A percentile compares a stretch with the other conserved stretches of the same genome.
These are phyloP conservation scores for Phialocephala subalpina DNA, from an alignment of 2,329 filamentous ascomycete genomes.

Conservation along the genomic window DNA sequence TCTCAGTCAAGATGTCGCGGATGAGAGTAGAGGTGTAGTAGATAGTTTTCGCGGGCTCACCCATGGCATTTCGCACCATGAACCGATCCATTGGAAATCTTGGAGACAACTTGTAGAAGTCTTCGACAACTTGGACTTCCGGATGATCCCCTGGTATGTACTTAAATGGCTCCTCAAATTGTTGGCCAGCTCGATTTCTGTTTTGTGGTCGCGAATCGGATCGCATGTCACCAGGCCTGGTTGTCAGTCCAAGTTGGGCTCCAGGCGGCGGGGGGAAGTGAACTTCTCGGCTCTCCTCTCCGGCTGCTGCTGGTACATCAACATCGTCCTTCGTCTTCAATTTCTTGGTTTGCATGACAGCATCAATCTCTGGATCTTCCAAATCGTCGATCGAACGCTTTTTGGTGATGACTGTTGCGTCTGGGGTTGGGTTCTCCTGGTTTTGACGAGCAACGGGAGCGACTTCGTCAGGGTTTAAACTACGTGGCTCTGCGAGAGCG, in stretches of 20 bases:
- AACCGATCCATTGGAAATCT: conserved; percentile 91
- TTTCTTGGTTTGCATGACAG: conserved; percentile 50
- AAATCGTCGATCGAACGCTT: conserved; percentile 48
- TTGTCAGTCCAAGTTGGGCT: conserved; percentile 41
- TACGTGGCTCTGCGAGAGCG: conserved; percentile 31
- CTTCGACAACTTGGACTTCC: conserved; percentile 78
- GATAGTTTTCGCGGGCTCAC: conserved; percentile 89
- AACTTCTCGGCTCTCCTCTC: conserved; percentile 41
- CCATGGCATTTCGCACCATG: conserved; percentile 93
- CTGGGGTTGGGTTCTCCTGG: conserved; percentile 36
- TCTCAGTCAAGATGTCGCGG: conserved; percentile 83
- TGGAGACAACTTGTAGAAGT: conserved; percentile 84
- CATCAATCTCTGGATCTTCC: conserved; percentile 33
- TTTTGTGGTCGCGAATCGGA: conserved; percentile 30
- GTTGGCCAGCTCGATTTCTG: conserved; percentile 51
- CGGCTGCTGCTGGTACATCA: conserved; percentile 34
- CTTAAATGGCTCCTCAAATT: conserved; percentile 91
- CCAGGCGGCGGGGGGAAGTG: conserved; percentile 45
- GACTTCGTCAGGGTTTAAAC: conserved; percentile 42
- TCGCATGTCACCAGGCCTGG: conserved; percentile 37
- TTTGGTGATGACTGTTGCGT: conserved; percentile 39
- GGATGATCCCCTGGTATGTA: conserved; percentile 79
- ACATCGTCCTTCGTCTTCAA: conserved; percentile 51
- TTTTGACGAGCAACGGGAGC: conserved; percentile 44
- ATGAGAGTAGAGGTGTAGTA: conserved; percentile 93